A percentile compares a stretch with the other conserved stretches of the same genome.
phyloP scores from a whole-genome alignment of 768 basidiomycete species.

The Kockovaella imperatae region DNA sequence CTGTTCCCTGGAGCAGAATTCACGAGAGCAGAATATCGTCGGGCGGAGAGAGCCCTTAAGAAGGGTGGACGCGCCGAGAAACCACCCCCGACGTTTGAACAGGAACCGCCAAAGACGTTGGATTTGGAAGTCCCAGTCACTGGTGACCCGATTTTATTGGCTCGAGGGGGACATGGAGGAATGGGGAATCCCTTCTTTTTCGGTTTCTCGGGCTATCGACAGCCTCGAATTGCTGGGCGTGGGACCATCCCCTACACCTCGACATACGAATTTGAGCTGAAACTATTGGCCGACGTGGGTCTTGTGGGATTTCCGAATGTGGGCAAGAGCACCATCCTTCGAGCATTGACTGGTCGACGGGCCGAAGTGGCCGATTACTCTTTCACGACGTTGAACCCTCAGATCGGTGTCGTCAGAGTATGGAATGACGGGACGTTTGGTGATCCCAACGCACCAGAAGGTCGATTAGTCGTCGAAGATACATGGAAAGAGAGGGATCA shows the following conservation, averaged over 20 bases:
- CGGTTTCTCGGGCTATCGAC: slow-evolving; percentile 52
- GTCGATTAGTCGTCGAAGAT: slow-evolving; percentile 31
- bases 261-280: slow-evolving; percentile 82
- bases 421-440: slow-evolving; percentile 64
- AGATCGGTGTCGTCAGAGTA: slow-evolving; percentile 81
- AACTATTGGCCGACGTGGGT: slow-evolving; percentile 88
- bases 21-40: slow-evolving; percentile 20
- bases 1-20: slow-evolving; percentile 29
- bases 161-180: slow-evolving; percentile 71
- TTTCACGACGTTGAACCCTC: slow-evolving; percentile 91
- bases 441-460: slow-evolving; percentile 6
- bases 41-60: slow-evolving; percentile 26
- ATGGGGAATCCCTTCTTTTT: slow-evolving; percentile 79
- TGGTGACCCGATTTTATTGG: slow-evolving; percentile 52
- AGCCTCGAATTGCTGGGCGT: slow-evolving; percentile 67
- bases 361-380: slow-evolving; percentile 84
- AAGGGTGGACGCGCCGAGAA: slow-evolving; percentile 18
- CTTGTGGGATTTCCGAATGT: slow-evolving; percentile 95
- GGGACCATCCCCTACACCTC: slow-evolving; percentile 46
- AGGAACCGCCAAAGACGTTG: slow-evolving; percentile 18
- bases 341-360: slow-evolving; percentile 77
- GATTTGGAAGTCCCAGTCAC: slow-evolving; percentile 26
- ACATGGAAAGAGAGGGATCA: slow-evolving; percentile 38
- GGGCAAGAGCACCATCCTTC: slow-evolving; percentile 76
- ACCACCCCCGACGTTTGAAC: slow-evolving; percentile 13